Evolutionary conservation across 202 grass and related monocot species (phyloP).

Genomic region (Schoenoplectus triqueter): DNA sequence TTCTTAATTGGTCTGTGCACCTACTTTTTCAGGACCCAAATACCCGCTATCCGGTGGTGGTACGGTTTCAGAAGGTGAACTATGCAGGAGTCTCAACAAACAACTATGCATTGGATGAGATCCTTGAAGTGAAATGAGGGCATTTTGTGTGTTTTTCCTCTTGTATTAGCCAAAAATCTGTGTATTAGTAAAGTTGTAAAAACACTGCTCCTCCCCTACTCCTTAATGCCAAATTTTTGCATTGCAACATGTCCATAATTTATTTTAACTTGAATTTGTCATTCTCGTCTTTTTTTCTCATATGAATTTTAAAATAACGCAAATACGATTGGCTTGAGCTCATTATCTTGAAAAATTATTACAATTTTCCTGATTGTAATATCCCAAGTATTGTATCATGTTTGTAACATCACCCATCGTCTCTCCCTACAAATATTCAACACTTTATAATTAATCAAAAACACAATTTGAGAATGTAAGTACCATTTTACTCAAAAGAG

Average conservation of each 20-base stretch:
- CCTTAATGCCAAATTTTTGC: constrained; percentile 28
- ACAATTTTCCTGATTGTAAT: not conserved
- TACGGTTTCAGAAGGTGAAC: constrained; percentile 89
- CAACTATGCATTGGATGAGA: constrained; percentile 94
- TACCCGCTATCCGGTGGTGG: constrained; percentile 82
- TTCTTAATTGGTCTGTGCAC: constrained; percentile 13
- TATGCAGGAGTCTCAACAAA: constrained; percentile 90
- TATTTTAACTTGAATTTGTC: not conserved
- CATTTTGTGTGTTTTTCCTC: constrained; percentile 2
- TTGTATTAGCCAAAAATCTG: constrained; percentile 41
- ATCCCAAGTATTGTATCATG: too few species aligned
- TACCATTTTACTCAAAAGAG: too few species aligned
- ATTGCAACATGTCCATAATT: constrained; percentile 32
- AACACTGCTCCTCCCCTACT: constrained; percentile 27
- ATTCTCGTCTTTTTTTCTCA: not conserved
- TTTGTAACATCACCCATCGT: too few species aligned
- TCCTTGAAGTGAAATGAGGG: constrained; percentile 69
- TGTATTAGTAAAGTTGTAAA: constrained; percentile 40
- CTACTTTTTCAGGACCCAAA: constrained; percentile 58
- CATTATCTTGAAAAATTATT: not conserved
- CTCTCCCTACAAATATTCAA: too few species aligned
- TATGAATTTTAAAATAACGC: not conserved
- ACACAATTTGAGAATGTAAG: too few species aligned
- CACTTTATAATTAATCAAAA: too few species aligned
- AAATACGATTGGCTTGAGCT: not conserved